Base-by-base conservation (phyloP, 1,284 basidiomycete species). In the Vanrija sp. region DNA sequence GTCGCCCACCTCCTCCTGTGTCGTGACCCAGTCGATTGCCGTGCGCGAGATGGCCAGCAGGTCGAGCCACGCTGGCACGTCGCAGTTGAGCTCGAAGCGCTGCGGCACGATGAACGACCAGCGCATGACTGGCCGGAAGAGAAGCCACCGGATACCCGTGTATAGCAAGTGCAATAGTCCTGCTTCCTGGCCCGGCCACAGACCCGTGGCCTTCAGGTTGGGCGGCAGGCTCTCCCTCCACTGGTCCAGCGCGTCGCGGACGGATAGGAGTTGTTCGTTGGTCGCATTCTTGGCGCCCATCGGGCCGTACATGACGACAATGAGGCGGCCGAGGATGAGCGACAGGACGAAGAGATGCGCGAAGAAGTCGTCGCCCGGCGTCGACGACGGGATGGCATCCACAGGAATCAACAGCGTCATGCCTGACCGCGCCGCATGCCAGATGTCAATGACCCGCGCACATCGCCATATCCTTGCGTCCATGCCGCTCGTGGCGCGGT, bases 51-150 rank as follows among this genome's bases (percentile, higher is more conserved):
- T 46, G 5, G 58, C 43, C 39, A 60, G 49, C n/a, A 66, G 45
- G 16, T 61, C 48, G 19, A 55, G 34, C 66, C 66, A 68, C 12
- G 54, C 63, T 0, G 55, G 49, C 5, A 68, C 44, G 45, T 66
- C 54, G 16, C 62, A 38, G 19, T 60, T 53, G 18, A 65, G 43
- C 16, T 57, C 54, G 34, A 68, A 39, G 23, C 53, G 54, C 2
- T 46, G 18, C 6, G 66, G 66, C 40, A 55, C 57, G 43, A 65
- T 63, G 54, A 68, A 68, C 14, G 63, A 65, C 60, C 59, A 66
- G n/a, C 63, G 60, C 65, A 68, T 66, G 39, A 68, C 62, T 6
- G 65, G 64, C 3, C 67, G 65, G 44, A 63, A 63, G 16, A 65
- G 52, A 1, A 68, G 61, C 45, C 64, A 57, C n/a, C 49, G 45